A percentile compares a stretch with the other conserved stretches of the same genome.
Conservation (phyloP, 345 rosid species). For the Ceriops zippeliana region DNA sequence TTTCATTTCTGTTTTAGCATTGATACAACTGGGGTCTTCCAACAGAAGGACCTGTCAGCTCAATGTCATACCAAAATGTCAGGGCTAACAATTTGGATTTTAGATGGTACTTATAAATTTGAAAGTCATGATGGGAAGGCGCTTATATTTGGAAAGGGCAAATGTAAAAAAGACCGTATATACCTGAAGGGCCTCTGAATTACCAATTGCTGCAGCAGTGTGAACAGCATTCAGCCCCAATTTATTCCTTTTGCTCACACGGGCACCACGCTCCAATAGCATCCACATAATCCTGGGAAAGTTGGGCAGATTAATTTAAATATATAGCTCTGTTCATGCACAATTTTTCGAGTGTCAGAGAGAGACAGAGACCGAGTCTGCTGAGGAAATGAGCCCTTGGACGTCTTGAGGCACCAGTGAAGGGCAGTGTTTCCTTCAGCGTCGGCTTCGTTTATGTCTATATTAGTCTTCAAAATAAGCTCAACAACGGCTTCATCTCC, state of each 20-base stretch:
- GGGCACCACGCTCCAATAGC: constrained; percentile 59
- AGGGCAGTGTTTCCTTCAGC: constrained; percentile 72
- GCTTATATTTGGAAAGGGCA: not conserved
- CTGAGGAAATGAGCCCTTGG: constrained; percentile 48
- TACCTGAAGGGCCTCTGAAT: constrained; percentile 64
- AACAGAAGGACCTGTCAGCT: constrained; percentile 45
- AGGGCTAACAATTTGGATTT: constrained; percentile 3
- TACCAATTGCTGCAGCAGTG: constrained; percentile 78
- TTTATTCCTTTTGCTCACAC: constrained; percentile 54
- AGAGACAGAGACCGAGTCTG: constrained; percentile 51
- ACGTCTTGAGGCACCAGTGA: constrained; percentile 61
- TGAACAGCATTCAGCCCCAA: constrained; percentile 68
- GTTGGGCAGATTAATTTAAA: not conserved
- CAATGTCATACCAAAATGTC: constrained; percentile 19
- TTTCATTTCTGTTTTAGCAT: constrained; percentile 51
- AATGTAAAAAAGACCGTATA: constrained; percentile 1
- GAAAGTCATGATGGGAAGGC: not conserved
- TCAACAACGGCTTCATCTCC: constrained; percentile 70
- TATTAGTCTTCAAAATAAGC: constrained; percentile 56
- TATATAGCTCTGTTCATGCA: not conserved
- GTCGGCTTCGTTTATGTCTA: constrained; percentile 57
- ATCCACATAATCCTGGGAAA: constrained; percentile 52
- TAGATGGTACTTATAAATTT: not conserved
- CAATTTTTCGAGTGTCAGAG: constrained; percentile 2
- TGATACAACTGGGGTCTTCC: constrained; percentile 47